Evolutionary conservation across 2,329 filamentous ascomycete genomes (phyloP), one percentile per base, ranked within the genome.

Genomic region (Hymenoscyphus fraxineus): DNA sequence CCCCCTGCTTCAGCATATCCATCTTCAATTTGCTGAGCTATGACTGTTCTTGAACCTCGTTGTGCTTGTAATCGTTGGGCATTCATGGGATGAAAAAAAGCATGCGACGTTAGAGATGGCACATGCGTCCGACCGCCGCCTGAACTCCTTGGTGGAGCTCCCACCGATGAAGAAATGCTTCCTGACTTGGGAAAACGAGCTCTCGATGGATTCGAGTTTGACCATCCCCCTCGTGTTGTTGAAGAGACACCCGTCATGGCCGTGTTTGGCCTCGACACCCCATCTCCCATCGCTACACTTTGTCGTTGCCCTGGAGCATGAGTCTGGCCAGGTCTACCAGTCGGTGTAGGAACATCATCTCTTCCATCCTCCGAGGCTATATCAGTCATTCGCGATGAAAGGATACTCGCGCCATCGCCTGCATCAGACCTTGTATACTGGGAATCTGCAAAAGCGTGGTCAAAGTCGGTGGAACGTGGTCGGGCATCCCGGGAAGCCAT

Each of bases 1-100:
- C 75, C 80, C 32, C 73, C 76, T 31, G 81, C 75, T 61, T 81
- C 78, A 22, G 73, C 77, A 67, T 76, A 78, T n/a, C 77, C 78
- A 62, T 82, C 80, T 32, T 77, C 75, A 59, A 74, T 78, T 19
- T 76, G 69, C 39, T 73, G 68, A 31, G 56, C 60, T 75, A 65
- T 80, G 76, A 60, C 27, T 78, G 80, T 79, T 27, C 83, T 79
- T 44, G 79, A 74, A 9, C 77, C 85, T 68, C 88, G 84, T 78
- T 98, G 95, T 62, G 93, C 93, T 78, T 98, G 94, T 60, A 98
- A 81, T 76, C 92, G 90, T 76, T 97, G 93, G 31, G 94, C 96
- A 79, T 93, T 98, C 92, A 99, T 96, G 47, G 95, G 95, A 27
- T 89, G 90, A 75, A 96, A 97, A 80, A 99, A 98, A 62, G 92